Base-by-base conservation (phyloP, 2,329 filamentous ascomycete species). In the Kalaharituber pfeilii region DNA sequence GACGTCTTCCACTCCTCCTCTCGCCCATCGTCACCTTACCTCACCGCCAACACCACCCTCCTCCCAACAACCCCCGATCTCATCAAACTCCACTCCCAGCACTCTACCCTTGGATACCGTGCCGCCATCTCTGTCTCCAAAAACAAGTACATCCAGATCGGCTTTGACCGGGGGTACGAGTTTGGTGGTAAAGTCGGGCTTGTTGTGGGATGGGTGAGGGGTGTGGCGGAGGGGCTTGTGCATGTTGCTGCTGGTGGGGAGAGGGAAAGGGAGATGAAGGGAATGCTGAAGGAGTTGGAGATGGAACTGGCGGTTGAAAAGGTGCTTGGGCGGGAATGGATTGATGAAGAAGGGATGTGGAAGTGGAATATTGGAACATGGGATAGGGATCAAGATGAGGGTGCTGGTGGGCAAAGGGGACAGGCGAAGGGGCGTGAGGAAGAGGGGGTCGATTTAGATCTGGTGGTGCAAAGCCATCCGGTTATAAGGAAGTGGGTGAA, bases 161-260 rank as follows among this genome's bases (percentile, higher is more conserved):
- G 89, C 0, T 96, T 98, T 65, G 91, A 98, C 66, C 85, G 89
- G 60, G 89, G 89, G 0, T 96, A 87, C 66, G 74, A 79, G 13
- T 73, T 96, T 0, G 91, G 91, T 11, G 88, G 86, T 0, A 80
- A 82, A 51, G 71, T 96, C 27, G 91, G 89, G 0, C 67, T 84
- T 59, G 74, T 75, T 26, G 82, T 80, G 0, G 91, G 91, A 0
- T 79, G 79, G 60, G 70, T 93, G 11, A 67, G 94, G 2, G 91
- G 91, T 0, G 70, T 85, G 3, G 65, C 95, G 5, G 85, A 94
- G 64, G 86, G 83, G 0, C 69, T 94, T 20, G 68, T 72, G 0
- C 28, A 52, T 39, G 42, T 22, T 47, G 42, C 13, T 20, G 24
- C n/a, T 15, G 18, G 13, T 11, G 42, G 42, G n/a, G 57, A n/a